phyloP scores from a whole-genome alignment of 129 eudicot species.

The Artemisia tridentata region DNA sequence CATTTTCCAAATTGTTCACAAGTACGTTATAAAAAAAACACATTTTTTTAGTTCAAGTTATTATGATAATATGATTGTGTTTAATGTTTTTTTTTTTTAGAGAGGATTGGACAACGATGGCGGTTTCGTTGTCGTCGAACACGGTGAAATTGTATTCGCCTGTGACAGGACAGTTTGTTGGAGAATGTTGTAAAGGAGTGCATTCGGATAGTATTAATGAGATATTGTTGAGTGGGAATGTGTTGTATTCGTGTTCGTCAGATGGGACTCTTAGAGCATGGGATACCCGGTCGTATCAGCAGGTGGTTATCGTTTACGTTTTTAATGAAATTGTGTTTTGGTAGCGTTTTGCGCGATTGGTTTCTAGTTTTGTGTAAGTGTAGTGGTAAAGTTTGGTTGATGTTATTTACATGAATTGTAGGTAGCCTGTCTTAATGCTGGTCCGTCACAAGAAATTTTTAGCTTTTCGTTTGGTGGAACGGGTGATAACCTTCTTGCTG shows the following conservation, averaged over 20 bases:
- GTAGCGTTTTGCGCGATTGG: neutral
- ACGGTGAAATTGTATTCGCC: constrained; percentile 82
- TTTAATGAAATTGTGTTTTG: neutral
- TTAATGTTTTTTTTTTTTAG: constrained; percentile 26
- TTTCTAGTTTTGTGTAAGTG: neutral
- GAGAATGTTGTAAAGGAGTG: constrained; percentile 59
- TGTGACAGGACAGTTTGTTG: constrained; percentile 66
- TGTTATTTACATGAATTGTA: constrained; percentile 26
- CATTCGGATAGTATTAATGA: constrained; percentile 65
- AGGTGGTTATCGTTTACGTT: constrained; percentile 36
- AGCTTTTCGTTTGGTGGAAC: constrained; percentile 87
- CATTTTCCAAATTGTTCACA: constrained; percentile 76
- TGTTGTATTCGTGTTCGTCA: constrained; percentile 74
- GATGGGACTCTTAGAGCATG: constrained; percentile 85
- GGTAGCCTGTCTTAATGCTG: constrained; percentile 76
- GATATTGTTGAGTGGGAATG: constrained; percentile 46
- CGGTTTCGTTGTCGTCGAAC: constrained; percentile 82
- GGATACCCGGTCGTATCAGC: constrained; percentile 78
- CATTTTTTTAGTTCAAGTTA: neutral
- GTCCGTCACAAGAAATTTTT: constrained; percentile 74
- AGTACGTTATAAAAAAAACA: constrained; percentile 27
- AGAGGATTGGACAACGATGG: constrained; percentile 90
- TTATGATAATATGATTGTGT: neutral
- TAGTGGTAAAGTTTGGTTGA: no score
- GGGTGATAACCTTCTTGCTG: constrained; percentile 79